Evolutionary conservation across 2,329 filamentous ascomycete genomes (phyloP).

Genomic region (Monosporascus sp.): DNA sequence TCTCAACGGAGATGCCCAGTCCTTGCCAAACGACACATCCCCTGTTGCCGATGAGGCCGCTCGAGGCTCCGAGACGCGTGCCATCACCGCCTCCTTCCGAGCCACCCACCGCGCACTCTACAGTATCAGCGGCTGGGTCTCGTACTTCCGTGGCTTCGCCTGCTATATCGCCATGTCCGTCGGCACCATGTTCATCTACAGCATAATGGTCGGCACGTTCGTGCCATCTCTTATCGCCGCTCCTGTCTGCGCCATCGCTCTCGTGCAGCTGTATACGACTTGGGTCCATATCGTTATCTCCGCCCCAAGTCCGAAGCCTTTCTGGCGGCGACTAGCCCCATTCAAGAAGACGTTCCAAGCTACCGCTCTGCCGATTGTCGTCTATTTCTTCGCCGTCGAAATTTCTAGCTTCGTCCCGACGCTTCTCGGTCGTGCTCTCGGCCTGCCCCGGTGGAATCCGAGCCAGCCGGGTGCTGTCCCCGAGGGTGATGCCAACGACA

Average conservation of each 20-base stretch:
- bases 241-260: constrained; percentile 52
- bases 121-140: constrained; percentile 56
- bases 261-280: constrained; percentile 64
- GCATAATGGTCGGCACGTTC: constrained; percentile 36
- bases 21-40: constrained; percentile 27
- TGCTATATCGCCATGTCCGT: constrained; percentile 38
- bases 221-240: constrained; percentile 42
- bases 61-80: constrained; percentile 26
- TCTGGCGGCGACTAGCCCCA: constrained; percentile 64
- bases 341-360: constrained; percentile 60
- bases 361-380: constrained; percentile 61
- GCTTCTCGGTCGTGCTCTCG: constrained; percentile 40
- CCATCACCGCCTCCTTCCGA: constrained; percentile 47
- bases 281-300: constrained; percentile 89
- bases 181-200: constrained; percentile 31
- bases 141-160: constrained; percentile 64
- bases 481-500: constrained; percentile 30
- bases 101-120: constrained; percentile 50
- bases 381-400: constrained; percentile 54
- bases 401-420: constrained; percentile 42
- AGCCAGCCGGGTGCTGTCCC: constrained; percentile 32
- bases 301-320: constrained; percentile 54
- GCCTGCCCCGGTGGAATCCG: constrained; percentile 36
- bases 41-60: constrained; percentile 32
- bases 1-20: constrained; percentile 32